Conservation (phyloP, 495 filamentous ascomycete genomes). For the Xylaria cubensis region DNA sequence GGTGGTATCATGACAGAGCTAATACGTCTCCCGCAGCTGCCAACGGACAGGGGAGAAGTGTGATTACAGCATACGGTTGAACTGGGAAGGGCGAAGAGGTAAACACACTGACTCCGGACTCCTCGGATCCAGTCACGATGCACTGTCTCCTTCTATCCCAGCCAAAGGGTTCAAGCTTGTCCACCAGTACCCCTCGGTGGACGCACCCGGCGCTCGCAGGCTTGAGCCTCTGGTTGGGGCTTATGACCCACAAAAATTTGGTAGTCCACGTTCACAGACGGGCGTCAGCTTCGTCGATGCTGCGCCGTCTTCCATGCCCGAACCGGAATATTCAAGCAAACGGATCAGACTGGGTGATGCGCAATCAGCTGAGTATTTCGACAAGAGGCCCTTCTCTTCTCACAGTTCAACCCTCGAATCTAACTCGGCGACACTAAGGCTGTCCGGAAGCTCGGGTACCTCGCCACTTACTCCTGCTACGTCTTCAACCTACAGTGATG, state of each 20-base stretch:
- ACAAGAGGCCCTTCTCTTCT: conserved; percentile 39
- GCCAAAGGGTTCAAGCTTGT: conserved; percentile 53
- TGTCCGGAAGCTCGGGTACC: conserved; percentile 35
- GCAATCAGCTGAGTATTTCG: conserved; percentile 32
- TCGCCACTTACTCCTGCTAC: conserved; percentile 57
- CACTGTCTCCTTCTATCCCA: conserved; percentile 49
- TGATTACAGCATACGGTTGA: conserved; percentile 85
- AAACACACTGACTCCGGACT: conserved; percentile 50
- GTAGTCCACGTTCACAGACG: conserved; percentile 27
- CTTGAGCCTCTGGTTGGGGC: conserved; percentile 40
- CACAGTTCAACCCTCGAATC: conserved; percentile 40
- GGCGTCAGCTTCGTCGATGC: conserved; percentile 30
- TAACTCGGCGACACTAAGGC: conserved; percentile 36
- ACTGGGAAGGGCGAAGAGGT: conserved; percentile 77
- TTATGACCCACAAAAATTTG: conserved; percentile 30
- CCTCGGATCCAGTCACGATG: conserved; percentile 44
- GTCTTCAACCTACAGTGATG: conserved; percentile 53
- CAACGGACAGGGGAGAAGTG: conserved; percentile 76
- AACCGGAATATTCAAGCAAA: conserved; percentile 34
- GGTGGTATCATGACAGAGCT: conserved; percentile 20
- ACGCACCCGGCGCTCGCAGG: conserved; percentile 46
- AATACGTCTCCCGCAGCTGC: conserved; percentile 53
- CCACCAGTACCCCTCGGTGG: conserved; percentile 47
- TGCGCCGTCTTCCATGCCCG: conserved; percentile 25
- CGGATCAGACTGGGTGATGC: conserved; percentile 36